Conservation (phyloP, 345 rosid species). For the Hevea brasiliensis region DNA sequence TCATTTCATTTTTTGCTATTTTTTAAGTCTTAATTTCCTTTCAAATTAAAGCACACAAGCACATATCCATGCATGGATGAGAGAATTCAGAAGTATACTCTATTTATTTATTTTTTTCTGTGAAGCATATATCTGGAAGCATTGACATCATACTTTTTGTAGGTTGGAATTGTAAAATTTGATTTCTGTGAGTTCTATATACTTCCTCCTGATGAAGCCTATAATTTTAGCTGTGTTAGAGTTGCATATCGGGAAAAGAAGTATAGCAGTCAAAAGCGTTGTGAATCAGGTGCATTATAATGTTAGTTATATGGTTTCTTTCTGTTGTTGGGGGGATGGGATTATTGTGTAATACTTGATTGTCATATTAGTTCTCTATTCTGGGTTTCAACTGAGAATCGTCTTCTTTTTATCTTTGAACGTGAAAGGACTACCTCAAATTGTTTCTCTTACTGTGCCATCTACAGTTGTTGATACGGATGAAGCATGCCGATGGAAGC, state of each 20-base stretch:
- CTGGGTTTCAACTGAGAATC: neutral
- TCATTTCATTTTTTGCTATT: neutral
- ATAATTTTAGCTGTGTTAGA: slow-evolving; percentile 15
- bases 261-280: slow-evolving; percentile 3
- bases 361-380: neutral
- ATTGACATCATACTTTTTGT: neutral
- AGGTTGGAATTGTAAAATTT: slow-evolving; percentile 33
- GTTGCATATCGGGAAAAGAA: slow-evolving; percentile 24
- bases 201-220: slow-evolving; percentile 30
- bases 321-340: neutral
- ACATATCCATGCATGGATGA: neutral
- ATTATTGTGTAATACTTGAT: neutral
- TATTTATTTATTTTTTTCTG: neutral
- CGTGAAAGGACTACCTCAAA: neutral
- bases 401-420: neutral
- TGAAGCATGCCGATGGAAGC: slow-evolving; percentile 3
- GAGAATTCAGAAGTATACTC: neutral
- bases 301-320: neutral
- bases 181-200: slow-evolving; percentile 24
- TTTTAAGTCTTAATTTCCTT: neutral
- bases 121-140: neutral
- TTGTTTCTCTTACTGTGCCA: neutral
- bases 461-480: slow-evolving; percentile 11
- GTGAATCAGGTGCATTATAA: slow-evolving; percentile 19
- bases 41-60: too few species aligned